A percentile compares a stretch with the other conserved stretches of the same genome.
Conservation (phyloP, 306 rosid genomes). For the Trifolium dubium region DNA sequence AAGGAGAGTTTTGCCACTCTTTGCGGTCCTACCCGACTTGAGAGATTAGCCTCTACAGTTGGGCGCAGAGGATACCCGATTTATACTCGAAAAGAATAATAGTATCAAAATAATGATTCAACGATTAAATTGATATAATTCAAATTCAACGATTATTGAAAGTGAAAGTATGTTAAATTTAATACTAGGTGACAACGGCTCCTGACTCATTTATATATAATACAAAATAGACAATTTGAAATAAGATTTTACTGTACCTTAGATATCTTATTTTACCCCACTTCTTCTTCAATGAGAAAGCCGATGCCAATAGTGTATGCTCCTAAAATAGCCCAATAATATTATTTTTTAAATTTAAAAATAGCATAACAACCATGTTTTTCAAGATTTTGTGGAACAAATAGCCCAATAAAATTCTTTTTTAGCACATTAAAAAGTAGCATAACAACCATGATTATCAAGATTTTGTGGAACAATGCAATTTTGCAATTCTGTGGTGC, state of each 20-base stretch:
- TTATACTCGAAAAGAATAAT: too few species aligned
- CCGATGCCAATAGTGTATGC: background rate
- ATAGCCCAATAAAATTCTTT: constrained; percentile 9
- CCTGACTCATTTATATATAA: too few species aligned
- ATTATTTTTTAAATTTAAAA: background rate
- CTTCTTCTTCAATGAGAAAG: background rate
- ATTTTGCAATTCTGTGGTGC: background rate
- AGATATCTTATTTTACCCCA: background rate
- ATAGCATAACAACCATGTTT: background rate
- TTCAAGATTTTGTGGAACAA: constrained; percentile 1
- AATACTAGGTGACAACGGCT: too few species aligned
- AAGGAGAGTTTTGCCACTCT: too few species aligned
- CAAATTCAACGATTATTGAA: too few species aligned
- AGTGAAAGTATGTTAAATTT: too few species aligned
- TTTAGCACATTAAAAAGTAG: background rate
- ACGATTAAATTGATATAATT: too few species aligned
- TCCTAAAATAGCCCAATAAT: constrained; percentile 23
- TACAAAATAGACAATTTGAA: too few species aligned
- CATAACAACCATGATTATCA: background rate
- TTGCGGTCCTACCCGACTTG: too few species aligned
- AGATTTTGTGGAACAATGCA: background rate
- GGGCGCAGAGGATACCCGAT: too few species aligned
- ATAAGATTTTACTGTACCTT: background rate
- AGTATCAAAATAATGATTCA: too few species aligned
- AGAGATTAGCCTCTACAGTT: too few species aligned